phyloP scores from a whole-genome alignment of 805 yeast genomes.

The Metschnikowia noctiluminum region DNA sequence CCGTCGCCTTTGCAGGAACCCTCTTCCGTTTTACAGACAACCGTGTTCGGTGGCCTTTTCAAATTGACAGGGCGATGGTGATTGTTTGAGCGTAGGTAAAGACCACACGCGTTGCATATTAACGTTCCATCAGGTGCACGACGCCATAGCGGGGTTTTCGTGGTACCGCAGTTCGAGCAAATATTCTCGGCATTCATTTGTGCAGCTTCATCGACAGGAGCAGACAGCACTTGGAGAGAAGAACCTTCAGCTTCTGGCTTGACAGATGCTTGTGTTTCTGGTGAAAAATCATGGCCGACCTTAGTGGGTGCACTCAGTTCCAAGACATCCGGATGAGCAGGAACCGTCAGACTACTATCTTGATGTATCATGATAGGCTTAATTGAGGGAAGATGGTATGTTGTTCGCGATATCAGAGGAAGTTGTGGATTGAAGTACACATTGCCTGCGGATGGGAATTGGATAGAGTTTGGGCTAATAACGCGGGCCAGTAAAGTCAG shows the following conservation, averaged over 20 bases:
- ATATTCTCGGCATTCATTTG: constrained; percentile 6
- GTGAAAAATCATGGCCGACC: too few relatives aligned
- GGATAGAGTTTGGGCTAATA: too few relatives aligned
- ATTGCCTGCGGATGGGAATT: too few relatives aligned
- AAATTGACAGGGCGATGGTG: constrained; percentile 64
- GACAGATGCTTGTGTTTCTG: neutral
- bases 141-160: constrained; percentile 58
- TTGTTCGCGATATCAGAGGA: too few relatives aligned
- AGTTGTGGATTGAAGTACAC: too few relatives aligned
- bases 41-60: constrained; percentile 54
- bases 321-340: too few relatives aligned
- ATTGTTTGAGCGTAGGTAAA: constrained; percentile 56
- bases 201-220: neutral
- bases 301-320: too few relatives aligned
- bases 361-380: too few relatives aligned
- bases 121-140: constrained; percentile 54
- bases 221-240: constrained; percentile 1
- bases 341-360: too few relatives aligned
- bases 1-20: constrained; percentile 77
- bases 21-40: constrained; percentile 38
- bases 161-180: constrained; percentile 56
- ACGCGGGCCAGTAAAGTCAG: too few relatives aligned
- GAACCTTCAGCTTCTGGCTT: neutral
- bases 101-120: constrained; percentile 59
- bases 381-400: too few relatives aligned